These are phyloP conservation scores for Aspergillus chevalieri DNA, from an alignment of 2,329 filamentous ascomycete genomes.

Conservation along the genomic window DNA sequence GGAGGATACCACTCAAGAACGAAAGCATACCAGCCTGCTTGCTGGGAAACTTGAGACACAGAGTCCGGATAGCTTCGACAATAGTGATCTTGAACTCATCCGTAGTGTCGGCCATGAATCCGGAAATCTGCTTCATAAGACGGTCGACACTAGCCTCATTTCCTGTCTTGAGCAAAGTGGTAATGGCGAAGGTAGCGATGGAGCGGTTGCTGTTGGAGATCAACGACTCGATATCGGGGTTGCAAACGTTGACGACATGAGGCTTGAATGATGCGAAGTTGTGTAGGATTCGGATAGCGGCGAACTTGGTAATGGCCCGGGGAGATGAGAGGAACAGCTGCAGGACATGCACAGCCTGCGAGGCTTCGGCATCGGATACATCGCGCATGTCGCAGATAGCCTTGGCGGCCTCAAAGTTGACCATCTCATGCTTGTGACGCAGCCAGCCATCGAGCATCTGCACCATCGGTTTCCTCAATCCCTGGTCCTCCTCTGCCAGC, in stretches of 20 bases:
- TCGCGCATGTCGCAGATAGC: slow-evolving; percentile 93
- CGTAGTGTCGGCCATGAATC: slow-evolving; percentile 98
- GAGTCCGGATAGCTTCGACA: slow-evolving; percentile 91
- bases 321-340: slow-evolving; percentile 96
- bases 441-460: slow-evolving; percentile 93
- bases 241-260: slow-evolving; percentile 83
- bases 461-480: slow-evolving; percentile 92
- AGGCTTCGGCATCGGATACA: slow-evolving; percentile 83
- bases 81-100: slow-evolving; percentile 99
- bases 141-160: slow-evolving; percentile 96
- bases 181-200: slow-evolving; percentile 97
- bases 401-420: slow-evolving; percentile 98
- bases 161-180: slow-evolving; percentile 93
- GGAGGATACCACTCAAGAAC: slow-evolving; percentile 92
- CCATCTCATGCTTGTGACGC: slow-evolving; percentile 98
- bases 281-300: slow-evolving; percentile 91
- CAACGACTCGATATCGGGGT: slow-evolving; percentile 92
- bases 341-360: slow-evolving; percentile 87
- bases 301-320: slow-evolving; percentile 92
- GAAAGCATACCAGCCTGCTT: slow-evolving; percentile 97
- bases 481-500: slow-evolving; percentile 85
- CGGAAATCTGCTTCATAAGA: slow-evolving; percentile 96
- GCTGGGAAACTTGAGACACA: slow-evolving; percentile 95
- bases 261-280: slow-evolving; percentile 97
- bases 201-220: slow-evolving; percentile 97